These are phyloP conservation scores for Xylariales sp. DNA, from an alignment of 2,329 filamentous ascomycete species.

Conservation along the genomic window DNA sequence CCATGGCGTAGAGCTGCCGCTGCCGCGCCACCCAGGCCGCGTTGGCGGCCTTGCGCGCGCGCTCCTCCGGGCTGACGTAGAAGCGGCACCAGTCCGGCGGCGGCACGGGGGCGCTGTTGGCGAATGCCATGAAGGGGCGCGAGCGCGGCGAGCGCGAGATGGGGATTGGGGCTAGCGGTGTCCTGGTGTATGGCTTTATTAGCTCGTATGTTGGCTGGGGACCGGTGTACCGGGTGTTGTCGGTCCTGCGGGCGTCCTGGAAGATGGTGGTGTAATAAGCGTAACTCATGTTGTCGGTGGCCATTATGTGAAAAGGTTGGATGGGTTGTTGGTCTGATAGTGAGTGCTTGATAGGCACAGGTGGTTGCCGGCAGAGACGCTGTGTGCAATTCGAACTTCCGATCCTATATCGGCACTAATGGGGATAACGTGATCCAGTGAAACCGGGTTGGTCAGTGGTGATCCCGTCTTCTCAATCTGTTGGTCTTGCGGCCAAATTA, in stretches of 20 bases:
- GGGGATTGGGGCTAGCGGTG: not conserved
- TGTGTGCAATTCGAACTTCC: no score
- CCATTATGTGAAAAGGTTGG: not conserved
- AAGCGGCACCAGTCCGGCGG: not conserved
- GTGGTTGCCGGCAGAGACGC: no score
- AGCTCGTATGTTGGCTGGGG: not conserved
- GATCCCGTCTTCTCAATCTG: no score
- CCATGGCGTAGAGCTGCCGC: not conserved
- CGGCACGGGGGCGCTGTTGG: not conserved
- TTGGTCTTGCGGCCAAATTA: no score
- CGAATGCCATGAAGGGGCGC: constrained; percentile 14
- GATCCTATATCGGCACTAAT: no score
- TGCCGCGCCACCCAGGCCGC: constrained; percentile 8
- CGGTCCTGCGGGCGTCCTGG: not conserved
- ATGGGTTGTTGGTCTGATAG: not conserved
- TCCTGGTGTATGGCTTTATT: not conserved
- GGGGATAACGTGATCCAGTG: no score
- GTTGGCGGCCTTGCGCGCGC: not conserved
- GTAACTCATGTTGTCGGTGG: not conserved
- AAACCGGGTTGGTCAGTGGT: no score
- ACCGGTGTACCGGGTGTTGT: not conserved
- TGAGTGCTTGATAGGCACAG: not conserved
- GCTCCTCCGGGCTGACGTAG: constrained; percentile 2
- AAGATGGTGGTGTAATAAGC: constrained; percentile 7
- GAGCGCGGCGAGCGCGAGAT: not conserved